Evolutionary conservation across 345 rosid species (phyloP).

Genomic region (Cardamine occulta): DNA sequence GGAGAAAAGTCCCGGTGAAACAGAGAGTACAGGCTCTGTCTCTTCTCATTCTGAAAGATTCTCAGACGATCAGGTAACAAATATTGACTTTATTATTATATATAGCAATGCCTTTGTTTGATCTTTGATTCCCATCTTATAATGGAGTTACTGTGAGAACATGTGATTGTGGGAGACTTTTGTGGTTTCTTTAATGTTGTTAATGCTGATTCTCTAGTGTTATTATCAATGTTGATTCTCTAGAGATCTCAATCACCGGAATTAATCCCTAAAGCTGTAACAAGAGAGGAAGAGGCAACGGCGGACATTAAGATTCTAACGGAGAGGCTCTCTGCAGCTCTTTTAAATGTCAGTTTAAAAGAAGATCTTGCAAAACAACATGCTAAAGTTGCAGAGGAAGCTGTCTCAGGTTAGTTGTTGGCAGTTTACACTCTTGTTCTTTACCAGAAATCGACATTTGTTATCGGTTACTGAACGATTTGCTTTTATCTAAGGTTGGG

Average conservation of each 20-base stretch:
- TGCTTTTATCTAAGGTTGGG: constrained; percentile 79
- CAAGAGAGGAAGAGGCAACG: constrained; percentile 55
- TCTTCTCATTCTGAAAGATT: constrained; percentile 72
- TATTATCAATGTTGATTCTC: constrained; percentile 19
- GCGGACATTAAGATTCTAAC: constrained; percentile 56
- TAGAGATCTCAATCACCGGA: constrained; percentile 67
- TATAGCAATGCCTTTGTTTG: constrained; percentile 1
- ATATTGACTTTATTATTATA: too few relatives aligned
- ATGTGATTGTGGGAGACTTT: not conserved
- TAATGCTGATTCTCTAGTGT: not conserved
- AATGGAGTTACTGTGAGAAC: not conserved
- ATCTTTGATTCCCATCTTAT: too few relatives aligned
- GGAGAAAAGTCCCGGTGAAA: constrained; percentile 69
- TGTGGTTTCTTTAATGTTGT: too few relatives aligned
- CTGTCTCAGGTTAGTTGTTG: constrained; percentile 65
- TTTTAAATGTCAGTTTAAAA: constrained; percentile 68
- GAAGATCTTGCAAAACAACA: constrained; percentile 91
- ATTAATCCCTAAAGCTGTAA: constrained; percentile 51
- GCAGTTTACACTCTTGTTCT: too few relatives aligned
- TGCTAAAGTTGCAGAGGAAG: constrained; percentile 96
- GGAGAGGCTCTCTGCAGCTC: constrained; percentile 83
- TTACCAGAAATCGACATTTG: not conserved
- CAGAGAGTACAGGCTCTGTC: constrained; percentile 68
- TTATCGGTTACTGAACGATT: not conserved
- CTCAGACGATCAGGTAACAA: constrained; percentile 70